Percentiles rank a stretch among this genome's conserved stretches.
Evolutionary conservation across 2,329 filamentous ascomycete genomes (phyloP).

Genomic region (Fusarium annulatum): DNA sequence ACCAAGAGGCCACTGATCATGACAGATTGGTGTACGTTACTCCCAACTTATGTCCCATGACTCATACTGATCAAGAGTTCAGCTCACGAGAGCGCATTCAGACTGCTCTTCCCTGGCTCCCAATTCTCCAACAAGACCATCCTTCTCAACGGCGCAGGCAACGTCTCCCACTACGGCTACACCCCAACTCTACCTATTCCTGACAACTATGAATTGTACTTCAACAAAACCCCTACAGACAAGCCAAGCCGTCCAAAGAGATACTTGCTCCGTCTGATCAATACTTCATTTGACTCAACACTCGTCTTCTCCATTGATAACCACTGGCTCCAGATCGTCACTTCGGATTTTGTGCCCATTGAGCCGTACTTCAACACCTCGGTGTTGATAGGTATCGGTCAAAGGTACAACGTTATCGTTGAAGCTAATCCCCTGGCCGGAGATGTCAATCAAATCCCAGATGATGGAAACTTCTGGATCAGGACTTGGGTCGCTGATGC

Average conservation of each 20-base stretch:
- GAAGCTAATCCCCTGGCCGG: conserved; percentile 29
- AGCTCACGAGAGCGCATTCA: conserved; percentile 35
- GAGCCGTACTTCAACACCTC: conserved; percentile 29
- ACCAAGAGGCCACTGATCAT: conserved; percentile 29
- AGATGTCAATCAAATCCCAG: conserved; percentile 13
- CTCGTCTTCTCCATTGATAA: conserved; percentile 42
- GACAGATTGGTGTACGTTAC: conserved; percentile 36
- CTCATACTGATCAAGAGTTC: fast-evolving
- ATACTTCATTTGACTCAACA: conserved; percentile 36
- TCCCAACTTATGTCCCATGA: fast-evolving
- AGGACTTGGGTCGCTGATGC: conserved; percentile 20
- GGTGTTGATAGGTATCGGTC: conserved; percentile 33
- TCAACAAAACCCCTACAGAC: conserved; percentile 35
- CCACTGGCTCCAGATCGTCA: conserved; percentile 33
- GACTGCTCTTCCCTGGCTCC: conserved; percentile 1
- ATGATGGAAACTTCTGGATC: conserved; percentile 41
- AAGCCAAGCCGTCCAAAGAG: conserved; percentile 19
- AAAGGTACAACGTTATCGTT: conserved; percentile 36
- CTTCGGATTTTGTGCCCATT: conserved; percentile 36
- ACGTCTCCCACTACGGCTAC: conserved; percentile 23
- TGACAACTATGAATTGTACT: conserved; percentile 20
- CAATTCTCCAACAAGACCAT: conserved; percentile 29
- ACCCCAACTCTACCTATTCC: conserved; percentile 13
- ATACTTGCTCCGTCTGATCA: conserved; percentile 38
- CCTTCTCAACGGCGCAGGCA: conserved; percentile 34